phyloP scores from a whole-genome alignment of 202 grass and related monocot species.

The Bolboschoenoplectus hybrid region DNA sequence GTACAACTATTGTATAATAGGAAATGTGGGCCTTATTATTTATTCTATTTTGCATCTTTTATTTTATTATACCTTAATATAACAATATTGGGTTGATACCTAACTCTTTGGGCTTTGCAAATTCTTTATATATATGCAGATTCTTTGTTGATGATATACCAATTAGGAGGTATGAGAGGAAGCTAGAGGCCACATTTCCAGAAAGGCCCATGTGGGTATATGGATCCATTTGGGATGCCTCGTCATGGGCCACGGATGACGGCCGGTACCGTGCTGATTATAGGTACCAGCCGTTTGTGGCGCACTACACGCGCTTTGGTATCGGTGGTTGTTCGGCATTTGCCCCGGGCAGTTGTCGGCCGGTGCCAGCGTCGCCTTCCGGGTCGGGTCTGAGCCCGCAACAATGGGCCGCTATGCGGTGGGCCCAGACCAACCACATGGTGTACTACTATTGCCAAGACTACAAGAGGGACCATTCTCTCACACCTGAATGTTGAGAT shows the following conservation, averaged over 20 bases:
- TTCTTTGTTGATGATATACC: constrained; percentile 84
- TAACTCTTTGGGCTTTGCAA: constrained; percentile 5
- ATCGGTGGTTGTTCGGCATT: constrained; percentile 45
- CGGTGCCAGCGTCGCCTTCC: constrained; percentile 41
- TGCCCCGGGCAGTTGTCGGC: constrained; percentile 43
- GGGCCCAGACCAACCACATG: constrained; percentile 75
- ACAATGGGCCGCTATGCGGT: constrained; percentile 60
- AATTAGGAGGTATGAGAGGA: constrained; percentile 62
- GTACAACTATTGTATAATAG: neutral
- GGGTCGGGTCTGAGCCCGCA: constrained; percentile 54
- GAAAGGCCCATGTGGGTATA: constrained; percentile 72
- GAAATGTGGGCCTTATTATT: neutral
- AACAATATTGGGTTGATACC: neutral
- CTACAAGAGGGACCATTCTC: constrained; percentile 75
- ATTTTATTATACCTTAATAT: neutral
- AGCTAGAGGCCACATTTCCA: constrained; percentile 59
- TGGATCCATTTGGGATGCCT: constrained; percentile 92
- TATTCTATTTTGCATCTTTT: neutral
- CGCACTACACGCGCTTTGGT: constrained; percentile 45
- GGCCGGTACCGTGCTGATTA: constrained; percentile 73
- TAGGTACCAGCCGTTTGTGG: constrained; percentile 78
- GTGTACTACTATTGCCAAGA: constrained; percentile 94
- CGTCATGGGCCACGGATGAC: constrained; percentile 82
- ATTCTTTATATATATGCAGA: neutral
- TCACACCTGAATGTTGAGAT: constrained; percentile 75